Evolutionary conservation across 768 basidiomycete species (phyloP).

Genomic region (Daedaleopsis nitida): DNA sequence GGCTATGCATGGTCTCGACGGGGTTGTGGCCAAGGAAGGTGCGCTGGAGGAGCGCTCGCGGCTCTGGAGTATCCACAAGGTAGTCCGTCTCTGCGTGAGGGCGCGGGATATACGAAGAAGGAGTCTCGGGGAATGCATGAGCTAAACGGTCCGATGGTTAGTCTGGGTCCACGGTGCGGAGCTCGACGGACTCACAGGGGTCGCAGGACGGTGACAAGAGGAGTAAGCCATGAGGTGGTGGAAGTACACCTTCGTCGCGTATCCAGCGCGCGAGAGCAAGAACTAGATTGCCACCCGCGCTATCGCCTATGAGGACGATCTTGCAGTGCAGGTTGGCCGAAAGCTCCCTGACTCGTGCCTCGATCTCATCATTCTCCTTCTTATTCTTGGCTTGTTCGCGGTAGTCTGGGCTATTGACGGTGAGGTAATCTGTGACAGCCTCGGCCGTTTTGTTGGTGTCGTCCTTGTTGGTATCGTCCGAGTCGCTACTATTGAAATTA

Average conservation of each 20-base stretch:
- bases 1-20: slow-evolving; percentile 36
- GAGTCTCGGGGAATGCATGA: slow-evolving; percentile 49
- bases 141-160: slow-evolving; percentile 30
- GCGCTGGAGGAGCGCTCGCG: slow-evolving; percentile 51
- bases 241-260: slow-evolving; percentile 49
- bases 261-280: slow-evolving; percentile 55
- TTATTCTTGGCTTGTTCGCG: slow-evolving; percentile 2
- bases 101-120: slow-evolving; percentile 50
- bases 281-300: slow-evolving; percentile 55
- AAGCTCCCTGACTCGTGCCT: slow-evolving; percentile 8
- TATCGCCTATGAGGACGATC: slow-evolving; percentile 55
- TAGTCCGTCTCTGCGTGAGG: slow-evolving; percentile 53
- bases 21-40: slow-evolving; percentile 52
- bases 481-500: neutral
- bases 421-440: slow-evolving; percentile 6
- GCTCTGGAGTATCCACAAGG: slow-evolving; percentile 54
- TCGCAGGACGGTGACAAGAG: slow-evolving; percentile 46
- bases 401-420: slow-evolving; percentile 10
- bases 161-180: slow-evolving; percentile 24
- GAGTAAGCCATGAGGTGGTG: slow-evolving; percentile 47
- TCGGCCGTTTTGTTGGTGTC: slow-evolving; percentile 1
- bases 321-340: slow-evolving; percentile 27
- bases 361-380: slow-evolving; percentile 14
- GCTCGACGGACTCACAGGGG: slow-evolving; percentile 30
- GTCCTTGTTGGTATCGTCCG: neutral